Conservation (phyloP, 1,284 basidiomycete species). For the Phellopilus nigrolimitatus region DNA sequence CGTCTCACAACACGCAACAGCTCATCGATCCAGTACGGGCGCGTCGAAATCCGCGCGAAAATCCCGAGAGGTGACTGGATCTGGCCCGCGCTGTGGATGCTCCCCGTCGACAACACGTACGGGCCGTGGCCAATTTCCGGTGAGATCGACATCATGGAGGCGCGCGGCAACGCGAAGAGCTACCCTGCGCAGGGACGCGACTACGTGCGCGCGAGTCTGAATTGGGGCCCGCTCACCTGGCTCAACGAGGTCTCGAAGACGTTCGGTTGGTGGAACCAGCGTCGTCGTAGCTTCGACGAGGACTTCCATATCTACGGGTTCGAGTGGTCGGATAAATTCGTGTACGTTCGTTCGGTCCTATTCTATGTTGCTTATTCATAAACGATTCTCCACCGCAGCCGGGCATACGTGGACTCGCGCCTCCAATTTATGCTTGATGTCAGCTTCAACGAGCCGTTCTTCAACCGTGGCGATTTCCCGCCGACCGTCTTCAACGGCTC, state of each 20-base stretch:
- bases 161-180: slow-evolving; percentile 56
- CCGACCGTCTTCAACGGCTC: slow-evolving; percentile 45
- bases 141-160: slow-evolving; percentile 78
- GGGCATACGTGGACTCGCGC: slow-evolving; percentile 23
- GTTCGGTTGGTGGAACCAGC: slow-evolving; percentile 67
- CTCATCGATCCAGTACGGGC: slow-evolving; percentile 72
- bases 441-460: slow-evolving; percentile 39
- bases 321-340: slow-evolving; percentile 73
- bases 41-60: slow-evolving; percentile 78
- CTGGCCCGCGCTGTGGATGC: slow-evolving; percentile 85
- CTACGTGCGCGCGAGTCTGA: slow-evolving; percentile 67
- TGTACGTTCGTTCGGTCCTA: slow-evolving; percentile 39
- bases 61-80: slow-evolving; percentile 72
- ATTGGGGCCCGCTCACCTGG: slow-evolving; percentile 65
- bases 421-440: slow-evolving; percentile 22
- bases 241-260: slow-evolving; percentile 52
- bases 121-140: slow-evolving; percentile 78
- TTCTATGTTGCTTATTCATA: neutral
- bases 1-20: slow-evolving; percentile 70
- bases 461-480: slow-evolving; percentile 44
- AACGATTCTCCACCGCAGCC: slow-evolving; percentile 25
- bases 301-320: slow-evolving; percentile 72
- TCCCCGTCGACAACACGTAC: slow-evolving; percentile 73
- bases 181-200: slow-evolving; percentile 68
- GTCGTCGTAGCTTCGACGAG: slow-evolving; percentile 56